Percentiles rank a stretch among this genome's conserved stretches.
These are phyloP conservation scores for Cryoendolithus antarcticus DNA, from an alignment of 2,329 filamentous ascomycete species.

Conservation along the genomic window DNA sequence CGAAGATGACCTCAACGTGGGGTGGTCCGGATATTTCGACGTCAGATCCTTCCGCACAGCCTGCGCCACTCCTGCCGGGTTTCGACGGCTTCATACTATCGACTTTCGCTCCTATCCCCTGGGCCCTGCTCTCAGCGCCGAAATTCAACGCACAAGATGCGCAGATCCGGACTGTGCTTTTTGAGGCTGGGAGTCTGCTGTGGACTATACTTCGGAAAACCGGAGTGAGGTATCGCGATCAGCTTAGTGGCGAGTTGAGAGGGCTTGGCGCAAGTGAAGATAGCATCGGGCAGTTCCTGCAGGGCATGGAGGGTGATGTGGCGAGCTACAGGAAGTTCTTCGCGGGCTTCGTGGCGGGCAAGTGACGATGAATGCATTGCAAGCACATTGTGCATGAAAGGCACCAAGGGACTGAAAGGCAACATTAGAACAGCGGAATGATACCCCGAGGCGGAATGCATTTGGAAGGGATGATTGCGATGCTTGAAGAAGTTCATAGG, in stretches of 20 bases:
- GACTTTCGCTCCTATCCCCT: slow-evolving; percentile 77
- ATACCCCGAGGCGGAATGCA: too few species aligned
- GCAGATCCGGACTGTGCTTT: slow-evolving; percentile 75
- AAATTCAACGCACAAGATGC: slow-evolving; percentile 77
- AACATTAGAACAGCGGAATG: too few species aligned
- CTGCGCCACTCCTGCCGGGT: slow-evolving; percentile 54
- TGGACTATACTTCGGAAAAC: slow-evolving; percentile 85
- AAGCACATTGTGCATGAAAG: too few species aligned
- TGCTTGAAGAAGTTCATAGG: too few species aligned
- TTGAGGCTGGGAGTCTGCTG: slow-evolving; percentile 76
- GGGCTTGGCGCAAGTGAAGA: slow-evolving; percentile 54
- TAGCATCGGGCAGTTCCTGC: slow-evolving; percentile 52
- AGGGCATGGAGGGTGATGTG: slow-evolving; percentile 35
- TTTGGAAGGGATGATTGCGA: too few species aligned
- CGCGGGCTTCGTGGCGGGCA: slow-evolving; percentile 25
- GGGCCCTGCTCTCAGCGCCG: slow-evolving; percentile 71
- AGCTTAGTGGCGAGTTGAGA: slow-evolving; percentile 53
- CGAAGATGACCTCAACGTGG: slow-evolving; percentile 77
- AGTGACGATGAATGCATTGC: too few species aligned
- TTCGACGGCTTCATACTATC: slow-evolving; percentile 88
- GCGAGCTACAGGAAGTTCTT: slow-evolving; percentile 36
- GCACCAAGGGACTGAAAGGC: too few species aligned
- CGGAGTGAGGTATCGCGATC: slow-evolving; percentile 64
- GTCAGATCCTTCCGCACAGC: slow-evolving; percentile 32
- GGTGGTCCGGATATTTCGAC: slow-evolving; percentile 64